Percentiles rank a stretch among this genome's conserved stretches.
Conservation (phyloP, 176 grass and related monocot genomes). For the Panicum miliaceum region DNA sequence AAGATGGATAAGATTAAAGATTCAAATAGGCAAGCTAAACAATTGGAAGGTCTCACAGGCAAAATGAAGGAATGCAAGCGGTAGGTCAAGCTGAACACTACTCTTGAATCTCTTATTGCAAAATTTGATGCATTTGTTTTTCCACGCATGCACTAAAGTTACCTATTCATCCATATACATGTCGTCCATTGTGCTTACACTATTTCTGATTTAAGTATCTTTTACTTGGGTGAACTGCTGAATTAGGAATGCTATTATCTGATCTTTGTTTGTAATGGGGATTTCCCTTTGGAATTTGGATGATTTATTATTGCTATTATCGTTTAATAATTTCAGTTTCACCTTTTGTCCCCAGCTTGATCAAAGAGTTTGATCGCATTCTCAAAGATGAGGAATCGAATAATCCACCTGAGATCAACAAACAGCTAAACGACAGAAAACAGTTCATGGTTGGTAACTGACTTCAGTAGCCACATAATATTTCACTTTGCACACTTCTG, state of each 20-base stretch:
- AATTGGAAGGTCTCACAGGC: conserved; percentile 91
- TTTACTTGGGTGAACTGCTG: background rate
- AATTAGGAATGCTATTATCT: conserved; percentile 23
- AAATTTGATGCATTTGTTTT: background rate
- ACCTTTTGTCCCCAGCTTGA: conserved; percentile 53
- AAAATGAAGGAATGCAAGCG: conserved; percentile 97
- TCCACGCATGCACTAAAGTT: background rate
- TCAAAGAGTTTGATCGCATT: conserved; percentile 86
- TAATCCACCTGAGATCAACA: conserved; percentile 69
- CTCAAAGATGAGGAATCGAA: conserved; percentile 84
- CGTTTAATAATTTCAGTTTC: conserved; percentile 8
- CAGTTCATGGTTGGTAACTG: conserved; percentile 78
- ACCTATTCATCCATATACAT: background rate
- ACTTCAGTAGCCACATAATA: background rate
- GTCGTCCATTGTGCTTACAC: background rate
- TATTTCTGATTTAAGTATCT: conserved; percentile 15
- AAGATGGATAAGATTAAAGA: conserved; percentile 99
- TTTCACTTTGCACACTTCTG: conserved; percentile 12
- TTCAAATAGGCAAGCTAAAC: conserved; percentile 85
- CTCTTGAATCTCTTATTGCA: conserved; percentile 31
- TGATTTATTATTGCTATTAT: background rate
- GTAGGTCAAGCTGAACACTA: conserved; percentile 48
- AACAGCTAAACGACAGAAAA: conserved; percentile 95
- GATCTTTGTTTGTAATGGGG: background rate
- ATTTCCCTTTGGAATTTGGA: conserved; percentile 31